A percentile compares a stretch with the other conserved stretches of the same genome.
phyloP scores from a whole-genome alignment of 2,329 filamentous ascomycete species.

The Fusarium decemcellulare region DNA sequence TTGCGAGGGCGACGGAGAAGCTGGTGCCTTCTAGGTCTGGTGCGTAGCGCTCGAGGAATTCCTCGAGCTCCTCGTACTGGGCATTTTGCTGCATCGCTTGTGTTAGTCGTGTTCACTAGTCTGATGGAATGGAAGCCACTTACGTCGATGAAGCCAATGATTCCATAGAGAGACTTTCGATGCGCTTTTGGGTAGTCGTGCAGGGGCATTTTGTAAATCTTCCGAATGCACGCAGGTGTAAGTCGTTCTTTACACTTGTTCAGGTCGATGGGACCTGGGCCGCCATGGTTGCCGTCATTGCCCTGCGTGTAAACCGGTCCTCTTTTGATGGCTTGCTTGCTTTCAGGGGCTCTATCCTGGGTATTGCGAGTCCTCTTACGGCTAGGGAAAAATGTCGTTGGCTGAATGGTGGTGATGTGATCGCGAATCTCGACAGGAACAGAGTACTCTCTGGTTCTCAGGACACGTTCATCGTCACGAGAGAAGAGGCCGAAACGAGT shows the following conservation, averaged over 20 bases:
- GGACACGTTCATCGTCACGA: constrained; percentile 57
- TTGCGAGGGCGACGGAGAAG: constrained; percentile 71
- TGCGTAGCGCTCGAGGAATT: constrained; percentile 69
- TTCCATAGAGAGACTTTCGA: constrained; percentile 75
- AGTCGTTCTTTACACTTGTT: constrained; percentile 54
- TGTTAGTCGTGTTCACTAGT: not conserved
- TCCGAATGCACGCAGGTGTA: constrained; percentile 61
- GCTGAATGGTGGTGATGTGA: constrained; percentile 62
- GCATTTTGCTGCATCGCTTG: constrained; percentile 60
- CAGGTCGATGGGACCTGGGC: constrained; percentile 22
- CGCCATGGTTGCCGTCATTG: constrained; percentile 30
- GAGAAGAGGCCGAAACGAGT: constrained; percentile 59
- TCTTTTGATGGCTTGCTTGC: not conserved
- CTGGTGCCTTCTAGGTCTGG: constrained; percentile 65
- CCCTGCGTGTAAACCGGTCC: not conserved
- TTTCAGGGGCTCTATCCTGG: not conserved
- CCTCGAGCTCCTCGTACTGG: constrained; percentile 66
- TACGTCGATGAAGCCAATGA: constrained; percentile 62
- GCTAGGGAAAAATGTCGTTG: constrained; percentile 56
- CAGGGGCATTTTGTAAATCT: constrained; percentile 59
- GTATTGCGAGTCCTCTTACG: not conserved
- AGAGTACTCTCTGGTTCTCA: constrained; percentile 56
- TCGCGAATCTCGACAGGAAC: constrained; percentile 52
- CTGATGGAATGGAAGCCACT: not conserved
- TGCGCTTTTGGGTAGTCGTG: constrained; percentile 67